A percentile compares a stretch with the other conserved stretches of the same genome.
phyloP scores from a whole-genome alignment of 2,329 filamentous ascomycete genomes.

The Hymenoscyphus scutula region DNA sequence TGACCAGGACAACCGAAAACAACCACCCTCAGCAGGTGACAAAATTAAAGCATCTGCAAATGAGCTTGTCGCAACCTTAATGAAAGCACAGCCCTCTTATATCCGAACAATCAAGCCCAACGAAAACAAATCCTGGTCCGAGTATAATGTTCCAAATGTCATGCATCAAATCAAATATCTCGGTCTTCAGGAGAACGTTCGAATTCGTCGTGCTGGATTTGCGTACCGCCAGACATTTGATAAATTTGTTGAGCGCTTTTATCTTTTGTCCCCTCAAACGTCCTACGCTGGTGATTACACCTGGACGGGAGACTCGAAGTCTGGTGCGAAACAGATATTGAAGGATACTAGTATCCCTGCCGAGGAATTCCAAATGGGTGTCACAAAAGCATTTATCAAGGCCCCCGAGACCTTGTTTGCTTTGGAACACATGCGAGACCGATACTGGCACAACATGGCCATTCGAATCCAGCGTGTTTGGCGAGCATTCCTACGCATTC shows the following conservation, averaged over 20 bases:
- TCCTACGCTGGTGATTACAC: constrained; percentile 97
- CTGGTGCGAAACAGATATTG: constrained; percentile 86
- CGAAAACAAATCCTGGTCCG: constrained; percentile 93
- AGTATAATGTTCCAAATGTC: constrained; percentile 90
- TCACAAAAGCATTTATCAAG: constrained; percentile 97
- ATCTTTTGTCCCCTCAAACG: constrained; percentile 87
- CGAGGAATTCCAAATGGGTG: constrained; percentile 96
- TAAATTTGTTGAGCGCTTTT: constrained; percentile 97
- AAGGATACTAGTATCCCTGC: constrained; percentile 94
- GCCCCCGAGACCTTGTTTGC: constrained; percentile 96
- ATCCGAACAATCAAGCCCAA: constrained; percentile 99
- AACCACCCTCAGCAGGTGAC: constrained; percentile 91
- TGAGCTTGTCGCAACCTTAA: constrained; percentile 87
- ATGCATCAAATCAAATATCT: constrained; percentile 99
- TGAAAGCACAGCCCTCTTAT: constrained; percentile 96
- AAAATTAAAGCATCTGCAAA: constrained; percentile 95
- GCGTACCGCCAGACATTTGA: constrained; percentile 96
- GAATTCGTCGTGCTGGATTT: constrained; percentile 93
- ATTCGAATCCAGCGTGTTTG: constrained; percentile 96
- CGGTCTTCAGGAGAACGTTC: constrained; percentile 98
- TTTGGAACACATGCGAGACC: constrained; percentile 93
- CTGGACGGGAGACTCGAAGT: constrained; percentile 85
- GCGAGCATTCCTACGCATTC: constrained; percentile 92
- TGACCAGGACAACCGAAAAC: constrained; percentile 91
- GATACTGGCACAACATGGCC: constrained; percentile 99